Percentiles rank a stretch among this genome's conserved stretches.
phyloP scores from a whole-genome alignment of 495 filamentous ascomycete species.

The Penicillium paradoxum region DNA sequence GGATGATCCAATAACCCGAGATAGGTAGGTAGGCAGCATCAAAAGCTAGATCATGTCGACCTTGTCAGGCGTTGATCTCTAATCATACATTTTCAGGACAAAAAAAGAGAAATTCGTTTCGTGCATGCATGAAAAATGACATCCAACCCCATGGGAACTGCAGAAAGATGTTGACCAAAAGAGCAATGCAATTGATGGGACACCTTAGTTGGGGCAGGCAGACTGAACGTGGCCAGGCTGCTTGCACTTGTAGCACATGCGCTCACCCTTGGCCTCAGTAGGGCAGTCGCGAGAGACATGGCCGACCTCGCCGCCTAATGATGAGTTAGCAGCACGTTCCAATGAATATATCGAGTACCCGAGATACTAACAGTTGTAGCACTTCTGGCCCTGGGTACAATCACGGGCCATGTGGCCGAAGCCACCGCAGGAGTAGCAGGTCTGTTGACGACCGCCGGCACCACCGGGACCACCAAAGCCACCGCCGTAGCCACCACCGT shows the following conservation, averaged over 20 bases:
- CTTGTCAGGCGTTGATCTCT: slow-evolving; percentile 10
- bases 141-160: slow-evolving; percentile 10
- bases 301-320: slow-evolving; percentile 73
- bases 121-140: slow-evolving; percentile 11
- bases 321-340: slow-evolving; percentile 5
- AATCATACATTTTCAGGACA: slow-evolving; percentile 10
- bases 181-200: slow-evolving; percentile 4
- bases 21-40: background rate
- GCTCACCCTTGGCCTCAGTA: slow-evolving; percentile 80
- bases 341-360: too few relatives aligned
- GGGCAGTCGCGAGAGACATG: slow-evolving; percentile 95
- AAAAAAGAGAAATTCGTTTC: slow-evolving; percentile 13
- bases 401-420: slow-evolving; percentile 96
- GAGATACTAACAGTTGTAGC: slow-evolving; percentile 86
- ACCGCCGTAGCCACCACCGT: slow-evolving; percentile 47
- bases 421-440: slow-evolving; percentile 95
- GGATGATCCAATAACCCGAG: slow-evolving; percentile 1
- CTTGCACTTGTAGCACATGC: slow-evolving; percentile 99
- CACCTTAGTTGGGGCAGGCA: slow-evolving; percentile 69
- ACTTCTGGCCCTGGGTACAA: slow-evolving; percentile 98
- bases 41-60: slow-evolving; percentile 9
- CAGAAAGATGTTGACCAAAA: slow-evolving; percentile 24
- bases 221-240: slow-evolving; percentile 95
- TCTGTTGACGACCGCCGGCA: slow-evolving; percentile 44
- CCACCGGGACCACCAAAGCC: slow-evolving; percentile 32